These are phyloP conservation scores for Coemansia sp. DNA, from an alignment of 192 early-diverging fungal genomes.

Conservation along the genomic window DNA sequence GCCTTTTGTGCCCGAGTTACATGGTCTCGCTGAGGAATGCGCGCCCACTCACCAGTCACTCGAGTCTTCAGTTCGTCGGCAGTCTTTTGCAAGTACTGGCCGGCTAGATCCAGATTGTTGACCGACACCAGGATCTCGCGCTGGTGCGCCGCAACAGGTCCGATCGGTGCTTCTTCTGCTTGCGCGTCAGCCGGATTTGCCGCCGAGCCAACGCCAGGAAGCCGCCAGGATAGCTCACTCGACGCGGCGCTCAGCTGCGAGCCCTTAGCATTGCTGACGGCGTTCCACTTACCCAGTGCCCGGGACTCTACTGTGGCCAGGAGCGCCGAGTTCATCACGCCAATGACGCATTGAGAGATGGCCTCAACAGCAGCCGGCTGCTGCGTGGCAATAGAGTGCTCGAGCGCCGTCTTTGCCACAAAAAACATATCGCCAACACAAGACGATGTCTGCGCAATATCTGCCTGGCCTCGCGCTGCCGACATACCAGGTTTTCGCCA, in stretches of 20 bases:
- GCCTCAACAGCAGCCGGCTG: conserved; percentile 71
- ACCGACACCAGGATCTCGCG: conserved; percentile 62
- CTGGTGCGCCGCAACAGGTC: conserved; percentile 24
- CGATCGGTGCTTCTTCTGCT: not conserved
- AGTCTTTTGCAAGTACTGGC: conserved; percentile 78
- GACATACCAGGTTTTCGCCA: not conserved
- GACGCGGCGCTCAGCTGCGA: not conserved
- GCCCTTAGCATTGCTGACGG: not conserved
- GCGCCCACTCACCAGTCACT: conserved; percentile 57
- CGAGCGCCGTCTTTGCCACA: conserved; percentile 76
- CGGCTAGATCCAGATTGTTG: conserved; percentile 88
- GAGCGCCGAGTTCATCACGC: conserved; percentile 37
- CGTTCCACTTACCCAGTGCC: conserved; percentile 30
- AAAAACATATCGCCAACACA: conserved; percentile 96
- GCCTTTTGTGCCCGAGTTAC: conserved; percentile 15
- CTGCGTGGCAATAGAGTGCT: conserved; percentile 73
- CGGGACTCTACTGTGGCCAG: conserved; percentile 28
- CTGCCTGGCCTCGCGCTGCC: not conserved
- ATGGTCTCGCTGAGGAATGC: conserved; percentile 12
- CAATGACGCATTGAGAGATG: conserved; percentile 68
- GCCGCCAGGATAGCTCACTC: conserved; percentile 18
- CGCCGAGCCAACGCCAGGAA: conserved; percentile 17
- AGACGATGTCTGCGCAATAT: conserved; percentile 41
- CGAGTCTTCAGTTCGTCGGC: conserved; percentile 66
- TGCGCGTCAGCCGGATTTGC: not conserved